These are phyloP conservation scores for Myochromella boudieri DNA, from an alignment of 768 basidiomycete genomes.

Conservation along the genomic window DNA sequence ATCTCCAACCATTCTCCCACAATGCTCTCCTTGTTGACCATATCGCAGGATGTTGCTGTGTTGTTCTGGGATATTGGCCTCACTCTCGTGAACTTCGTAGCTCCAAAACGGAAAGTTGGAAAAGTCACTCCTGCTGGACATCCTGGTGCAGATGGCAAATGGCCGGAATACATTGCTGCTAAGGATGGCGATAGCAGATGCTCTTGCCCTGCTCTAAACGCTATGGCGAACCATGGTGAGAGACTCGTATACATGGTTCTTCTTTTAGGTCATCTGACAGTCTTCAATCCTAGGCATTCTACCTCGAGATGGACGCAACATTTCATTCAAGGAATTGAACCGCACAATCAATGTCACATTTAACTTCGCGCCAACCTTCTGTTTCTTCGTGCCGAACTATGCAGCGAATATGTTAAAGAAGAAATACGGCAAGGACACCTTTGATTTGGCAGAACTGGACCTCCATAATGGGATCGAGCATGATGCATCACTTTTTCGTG, in stretches of 20 bases:
- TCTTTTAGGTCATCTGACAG: no score
- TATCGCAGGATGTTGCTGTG: no score
- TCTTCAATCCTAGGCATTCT: conserved; percentile 52
- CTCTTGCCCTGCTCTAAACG: conserved; percentile 64
- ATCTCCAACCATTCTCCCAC: conserved; percentile 10
- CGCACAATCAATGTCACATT: conserved; percentile 50
- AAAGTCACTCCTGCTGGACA: conserved; percentile 54
- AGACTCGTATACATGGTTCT: no score
- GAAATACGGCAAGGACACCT: conserved; percentile 55
- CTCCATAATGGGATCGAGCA: conserved; percentile 79
- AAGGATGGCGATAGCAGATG: conserved; percentile 66
- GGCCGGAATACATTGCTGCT: conserved; percentile 67
- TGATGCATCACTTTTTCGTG: conserved; percentile 62
- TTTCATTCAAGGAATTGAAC: conserved; percentile 56
- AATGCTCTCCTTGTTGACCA: no score
- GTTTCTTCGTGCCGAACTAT: conserved; percentile 61
- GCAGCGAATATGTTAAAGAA: conserved; percentile 58
- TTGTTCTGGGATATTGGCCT: conserved; percentile 54
- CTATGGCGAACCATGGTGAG: conserved; percentile 81
- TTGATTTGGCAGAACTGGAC: conserved; percentile 67
- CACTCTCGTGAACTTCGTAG: conserved; percentile 50
- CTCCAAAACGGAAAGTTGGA: conserved; percentile 49
- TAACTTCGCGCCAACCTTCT: conserved; percentile 72
- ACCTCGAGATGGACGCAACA: conserved; percentile 65
- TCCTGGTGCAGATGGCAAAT: conserved; percentile 58